Conservation (phyloP, 2,329 filamentous ascomycete genomes). For the Penicillium sp. region DNA sequence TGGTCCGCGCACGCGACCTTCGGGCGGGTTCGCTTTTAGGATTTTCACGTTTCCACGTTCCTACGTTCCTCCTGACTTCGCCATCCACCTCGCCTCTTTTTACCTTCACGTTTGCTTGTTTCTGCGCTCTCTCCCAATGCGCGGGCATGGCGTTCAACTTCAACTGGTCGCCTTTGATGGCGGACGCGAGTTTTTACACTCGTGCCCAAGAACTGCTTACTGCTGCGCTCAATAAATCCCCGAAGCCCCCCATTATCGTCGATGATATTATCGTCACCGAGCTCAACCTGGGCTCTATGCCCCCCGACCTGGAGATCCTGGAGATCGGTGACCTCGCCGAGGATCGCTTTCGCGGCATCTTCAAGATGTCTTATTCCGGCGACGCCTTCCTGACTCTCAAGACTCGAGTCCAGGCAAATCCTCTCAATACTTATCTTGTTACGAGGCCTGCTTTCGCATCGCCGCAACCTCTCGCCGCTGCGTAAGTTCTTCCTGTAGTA, state of each 20-base stretch:
- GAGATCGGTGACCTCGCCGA: slow-evolving; percentile 97
- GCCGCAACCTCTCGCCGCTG: slow-evolving; percentile 82
- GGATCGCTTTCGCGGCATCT: slow-evolving; percentile 94
- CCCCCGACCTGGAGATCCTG: slow-evolving; percentile 90
- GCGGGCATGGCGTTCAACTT: slow-evolving; percentile 95
- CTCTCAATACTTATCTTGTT: slow-evolving; percentile 88
- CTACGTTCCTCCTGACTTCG: slow-evolving; percentile 3
- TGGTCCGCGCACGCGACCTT: slow-evolving; percentile 12
- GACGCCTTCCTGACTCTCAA: slow-evolving; percentile 94
- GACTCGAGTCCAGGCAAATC: slow-evolving; percentile 96
- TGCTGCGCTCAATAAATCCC: slow-evolving; percentile 91
- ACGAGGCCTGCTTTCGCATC: slow-evolving; percentile 91
- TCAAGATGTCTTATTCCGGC: slow-evolving; percentile 97
- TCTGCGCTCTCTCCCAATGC: slow-evolving; percentile 24
- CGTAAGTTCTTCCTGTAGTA: slow-evolving; percentile 39
- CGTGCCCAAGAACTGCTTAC: slow-evolving; percentile 92
- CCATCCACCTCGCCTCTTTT: slow-evolving; percentile 1
- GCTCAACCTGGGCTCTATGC: slow-evolving; percentile 90
- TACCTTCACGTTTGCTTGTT: not conserved
- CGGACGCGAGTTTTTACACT: slow-evolving; percentile 84
- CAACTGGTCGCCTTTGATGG: slow-evolving; percentile 99
- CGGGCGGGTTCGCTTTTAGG: slow-evolving; percentile 7
- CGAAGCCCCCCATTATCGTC: slow-evolving; percentile 97
- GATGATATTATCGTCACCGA: slow-evolving; percentile 98
- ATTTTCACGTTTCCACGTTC: slow-evolving; percentile 11